These are phyloP conservation scores for Capsicum rhomboideum DNA, from an alignment of 257 asterid species.

Conservation along the genomic window DNA sequence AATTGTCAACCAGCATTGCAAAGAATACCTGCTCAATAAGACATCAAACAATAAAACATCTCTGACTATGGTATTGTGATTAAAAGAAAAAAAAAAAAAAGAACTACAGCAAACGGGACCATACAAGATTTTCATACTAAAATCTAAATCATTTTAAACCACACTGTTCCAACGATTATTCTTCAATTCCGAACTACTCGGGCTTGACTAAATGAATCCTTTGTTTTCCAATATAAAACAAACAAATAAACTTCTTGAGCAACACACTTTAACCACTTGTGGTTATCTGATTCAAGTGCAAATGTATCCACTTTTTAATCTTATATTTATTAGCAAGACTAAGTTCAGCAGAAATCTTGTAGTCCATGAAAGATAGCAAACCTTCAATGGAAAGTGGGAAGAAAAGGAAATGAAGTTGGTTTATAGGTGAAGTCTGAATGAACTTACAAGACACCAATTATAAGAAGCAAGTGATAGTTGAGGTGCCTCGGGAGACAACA, in stretches of 20 bases:
- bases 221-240: not conserved
- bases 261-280: not conserved
- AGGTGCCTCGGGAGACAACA: constrained; percentile 94
- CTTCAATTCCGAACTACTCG: not conserved
- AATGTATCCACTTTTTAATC: not conserved
- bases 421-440: not conserved
- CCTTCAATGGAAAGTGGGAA: not conserved
- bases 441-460: constrained; percentile 95
- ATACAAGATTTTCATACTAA: not conserved
- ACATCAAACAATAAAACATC: constrained; percentile 6
- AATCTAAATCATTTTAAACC: not conserved
- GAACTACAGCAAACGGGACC: not conserved
- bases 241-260: not conserved
- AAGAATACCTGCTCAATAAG: constrained; percentile 64
- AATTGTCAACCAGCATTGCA: constrained; percentile 95
- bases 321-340: not conserved
- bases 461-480: constrained; percentile 79
- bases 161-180: not conserved
- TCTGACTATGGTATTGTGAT: not conserved
- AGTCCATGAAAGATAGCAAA: not conserved
- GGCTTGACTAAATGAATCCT: not conserved
- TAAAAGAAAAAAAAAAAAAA: not conserved
- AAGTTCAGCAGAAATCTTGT: not conserved
- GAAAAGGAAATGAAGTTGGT: not conserved
- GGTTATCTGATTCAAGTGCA: not conserved